Evolutionary conservation across 164 flowering plant species (phyloP).

Genomic region (Annona cherimola): DNA sequence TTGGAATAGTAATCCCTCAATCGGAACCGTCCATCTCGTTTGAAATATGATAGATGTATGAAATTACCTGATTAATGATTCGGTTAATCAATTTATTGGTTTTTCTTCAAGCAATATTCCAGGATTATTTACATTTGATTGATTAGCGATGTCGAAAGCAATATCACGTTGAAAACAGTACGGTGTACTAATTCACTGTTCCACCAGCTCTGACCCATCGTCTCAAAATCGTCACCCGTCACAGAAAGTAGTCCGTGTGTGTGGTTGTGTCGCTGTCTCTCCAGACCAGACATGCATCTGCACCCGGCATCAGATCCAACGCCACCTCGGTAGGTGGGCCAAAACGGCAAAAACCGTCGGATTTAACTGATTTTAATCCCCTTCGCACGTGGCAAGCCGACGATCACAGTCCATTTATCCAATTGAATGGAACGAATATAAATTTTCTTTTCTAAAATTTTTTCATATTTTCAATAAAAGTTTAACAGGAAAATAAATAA

Average conservation of each 20-base stretch:
- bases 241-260: neutral
- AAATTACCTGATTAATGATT: neutral
- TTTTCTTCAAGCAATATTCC: neutral
- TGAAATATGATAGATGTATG: neutral
- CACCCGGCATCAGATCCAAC: neutral
- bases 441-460: no score
- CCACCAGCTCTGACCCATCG: neutral
- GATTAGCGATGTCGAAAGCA: neutral
- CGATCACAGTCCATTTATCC: neutral
- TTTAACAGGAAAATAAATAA: no score
- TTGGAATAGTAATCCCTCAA: neutral
- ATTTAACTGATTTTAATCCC: no score
- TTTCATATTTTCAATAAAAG: no score
- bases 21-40: neutral
- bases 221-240: neutral
- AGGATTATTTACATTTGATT: no score
- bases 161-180: neutral
- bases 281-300: neutral
- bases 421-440: neutral
- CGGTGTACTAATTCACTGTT: neutral
- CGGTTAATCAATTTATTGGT: no score
- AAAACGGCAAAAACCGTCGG: neutral
- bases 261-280: neutral
- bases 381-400: no score
- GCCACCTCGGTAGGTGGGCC: neutral